Base-by-base conservation (phyloP, 139 green algal species). In the Cymbomonas tetramitiformis region DNA sequence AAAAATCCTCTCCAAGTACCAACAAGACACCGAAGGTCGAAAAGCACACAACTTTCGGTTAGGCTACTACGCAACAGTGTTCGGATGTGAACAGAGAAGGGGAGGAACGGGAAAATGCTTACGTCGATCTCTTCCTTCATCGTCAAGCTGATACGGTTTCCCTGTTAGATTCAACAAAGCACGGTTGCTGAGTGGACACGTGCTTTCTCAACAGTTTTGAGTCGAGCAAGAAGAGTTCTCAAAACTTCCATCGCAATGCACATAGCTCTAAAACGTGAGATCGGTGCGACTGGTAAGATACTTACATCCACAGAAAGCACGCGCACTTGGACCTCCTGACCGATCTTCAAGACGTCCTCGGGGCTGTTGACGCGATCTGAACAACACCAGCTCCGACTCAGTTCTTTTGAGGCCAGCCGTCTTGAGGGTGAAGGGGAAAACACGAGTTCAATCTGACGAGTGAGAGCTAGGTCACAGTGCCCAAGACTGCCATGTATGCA, bases 41-140 rank as follows among this genome's bases (percentile, higher is more conserved):
- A n/a, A n/a, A n/a, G n/a, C n/a, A n/a, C n/a, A n/a, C n/a, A n/a
- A n/a, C n/a, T n/a, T n/a, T n/a, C n/a, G 31, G 34, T 43, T 70
- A 36, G 24, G 12, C 51, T 46, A 55, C 34, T 25, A 51, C 29
- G 2, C 29, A n/a, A 63, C 21, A 2, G 47, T 24, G 51, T 6
- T 57, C 29, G 36, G 51, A 52, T 30, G 15, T 29, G 5, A 24
- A 32, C 19, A 56, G 5, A 68, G 4, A 28, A 29, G 21, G 3
- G 10, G 25, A 63, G 15, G 19, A 67, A 7, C 24, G 2, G 54
- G 38, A 50, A 30, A 73, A 26, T 38, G 25, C 68, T 68, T 47
- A 76, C 64, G 61, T 78, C 52, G 30, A 78, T 31, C 51, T 64
- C 51, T 28, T 71, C 69, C 68, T 73, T 72, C 69, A 69, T 78